Base-by-base conservation (phyloP, 108 stramenopile genomes). In the Aurantiochytrium sp. region DNA sequence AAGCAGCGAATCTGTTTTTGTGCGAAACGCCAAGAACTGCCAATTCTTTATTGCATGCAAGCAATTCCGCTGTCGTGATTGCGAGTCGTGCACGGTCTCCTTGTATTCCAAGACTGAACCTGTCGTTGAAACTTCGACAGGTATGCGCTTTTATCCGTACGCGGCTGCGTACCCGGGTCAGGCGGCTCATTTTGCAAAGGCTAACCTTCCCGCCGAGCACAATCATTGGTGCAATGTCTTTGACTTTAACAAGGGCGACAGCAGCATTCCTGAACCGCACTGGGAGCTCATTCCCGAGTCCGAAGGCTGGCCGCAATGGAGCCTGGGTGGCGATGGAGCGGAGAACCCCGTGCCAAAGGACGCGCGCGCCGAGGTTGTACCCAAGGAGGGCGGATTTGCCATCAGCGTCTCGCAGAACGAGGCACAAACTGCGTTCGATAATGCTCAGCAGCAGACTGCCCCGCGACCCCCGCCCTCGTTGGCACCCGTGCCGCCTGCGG, bases 61-160 rank as follows among this genome's bases (percentile, higher is more conserved):
- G 88, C 96, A 96, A 72, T 92, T 96, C 18, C 88, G 96, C 49
- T 94, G 93, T 18, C 87, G 96, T 4, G 95, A 95, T 89, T 95
- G 94, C 88, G n/a, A 51, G n/a, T 89, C 94, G 69, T 96, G 95
- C 88, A 93, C 87, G 47, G 91, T 96, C 47, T 90, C 93, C 72
- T 88, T 96, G 58, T 96, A 95, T 89, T 90, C 90, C 89, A 95
- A 95, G 93, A 95, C 96, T 21, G 96, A 95, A 58, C 95, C 96
- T 60, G 92, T 95, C 59, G 95, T 96, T 88, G 96, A 96, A 89
- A 94, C 91, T 10, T 93, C 93, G 21, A 89, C 87, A 5, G 88
- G 89, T 47, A 92, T 96, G 90, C 14, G 23, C 6, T 92, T 93
- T 89, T 92, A 49, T 4, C 92, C 92, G 8, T 90, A 87, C 71